Conservation (phyloP, 805 yeast species). For the Myxozyma udenii region DNA sequence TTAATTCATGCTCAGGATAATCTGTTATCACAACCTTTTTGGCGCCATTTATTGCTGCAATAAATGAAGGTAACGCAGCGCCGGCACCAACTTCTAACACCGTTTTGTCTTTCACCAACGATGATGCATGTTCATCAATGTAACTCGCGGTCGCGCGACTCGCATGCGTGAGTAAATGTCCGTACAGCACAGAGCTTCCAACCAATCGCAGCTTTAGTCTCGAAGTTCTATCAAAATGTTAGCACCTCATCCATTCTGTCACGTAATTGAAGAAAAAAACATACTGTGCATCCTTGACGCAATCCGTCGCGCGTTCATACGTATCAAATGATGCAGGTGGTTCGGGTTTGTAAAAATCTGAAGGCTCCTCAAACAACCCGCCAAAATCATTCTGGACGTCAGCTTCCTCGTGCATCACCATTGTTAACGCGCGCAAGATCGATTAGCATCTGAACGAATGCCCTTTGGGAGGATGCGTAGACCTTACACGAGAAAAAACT, state of each 20-base stretch:
- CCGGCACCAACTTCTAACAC: slow-evolving; percentile 95
- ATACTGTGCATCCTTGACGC: slow-evolving; percentile 38
- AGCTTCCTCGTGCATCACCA: not conserved
- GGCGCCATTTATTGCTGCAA: slow-evolving; percentile 65
- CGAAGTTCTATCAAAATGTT: slow-evolving; percentile 40
- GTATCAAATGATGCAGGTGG: slow-evolving; percentile 45
- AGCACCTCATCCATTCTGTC: not conserved
- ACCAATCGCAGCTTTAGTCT: slow-evolving; percentile 58
- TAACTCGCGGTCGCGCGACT: slow-evolving; percentile 82
- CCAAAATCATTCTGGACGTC: slow-evolving; percentile 5
- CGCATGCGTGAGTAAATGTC: slow-evolving; percentile 93
- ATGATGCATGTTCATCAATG: slow-evolving; percentile 54
- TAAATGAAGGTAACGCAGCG: slow-evolving; percentile 81
- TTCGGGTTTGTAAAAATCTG: slow-evolving; percentile 11
- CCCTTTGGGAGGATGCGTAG: too few species aligned
- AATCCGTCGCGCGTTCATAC: slow-evolving; percentile 51
- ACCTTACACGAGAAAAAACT: too few species aligned
- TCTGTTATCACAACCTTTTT: slow-evolving; percentile 77
- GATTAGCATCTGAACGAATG: too few species aligned
- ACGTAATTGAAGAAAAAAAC: not conserved
- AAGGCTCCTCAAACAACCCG: slow-evolving; percentile 12
- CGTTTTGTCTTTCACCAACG: slow-evolving; percentile 54
- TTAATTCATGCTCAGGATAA: slow-evolving; percentile 86
- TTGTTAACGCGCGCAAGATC: not conserved
- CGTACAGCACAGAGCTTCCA: slow-evolving; percentile 93